These are phyloP conservation scores for Mycena belliarum DNA, from an alignment of 768 basidiomycete species.

Conservation along the genomic window DNA sequence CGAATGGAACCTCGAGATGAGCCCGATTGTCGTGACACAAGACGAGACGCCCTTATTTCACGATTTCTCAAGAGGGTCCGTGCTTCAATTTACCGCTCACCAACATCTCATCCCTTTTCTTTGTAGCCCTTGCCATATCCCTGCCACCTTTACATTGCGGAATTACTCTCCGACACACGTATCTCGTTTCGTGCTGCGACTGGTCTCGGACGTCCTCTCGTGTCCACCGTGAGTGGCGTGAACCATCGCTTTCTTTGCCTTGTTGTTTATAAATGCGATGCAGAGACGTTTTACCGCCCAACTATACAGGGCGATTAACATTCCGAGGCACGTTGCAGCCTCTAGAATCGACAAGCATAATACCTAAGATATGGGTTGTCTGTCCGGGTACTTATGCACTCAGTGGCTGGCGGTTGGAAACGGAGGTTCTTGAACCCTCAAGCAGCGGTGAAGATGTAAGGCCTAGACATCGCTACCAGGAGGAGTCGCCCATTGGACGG, in stretches of 20 bases:
- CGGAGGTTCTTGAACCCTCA: constrained; percentile 51
- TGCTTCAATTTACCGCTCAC: constrained; percentile 15
- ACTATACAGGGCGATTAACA: constrained; percentile 67
- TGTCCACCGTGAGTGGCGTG: constrained; percentile 19
- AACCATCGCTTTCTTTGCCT: not conserved
- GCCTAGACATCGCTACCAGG: constrained; percentile 37
- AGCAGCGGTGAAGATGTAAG: constrained; percentile 14
- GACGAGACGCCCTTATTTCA: constrained; percentile 49
- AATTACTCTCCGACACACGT: constrained; percentile 73
- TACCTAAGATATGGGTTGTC: constrained; percentile 57
- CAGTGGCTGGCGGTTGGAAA: constrained; percentile 69
- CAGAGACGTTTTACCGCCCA: constrained; percentile 50
- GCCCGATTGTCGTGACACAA: constrained; percentile 63
- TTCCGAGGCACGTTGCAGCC: constrained; percentile 63
- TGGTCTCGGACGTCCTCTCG: constrained; percentile 33
- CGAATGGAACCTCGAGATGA: constrained; percentile 79
- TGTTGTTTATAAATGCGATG: not conserved
- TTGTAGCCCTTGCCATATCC: constrained; percentile 55
- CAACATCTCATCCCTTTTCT: not conserved
- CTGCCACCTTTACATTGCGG: constrained; percentile 57
- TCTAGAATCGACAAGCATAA: constrained; percentile 41
- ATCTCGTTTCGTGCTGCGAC: constrained; percentile 56
- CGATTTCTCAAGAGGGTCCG: constrained; percentile 74
- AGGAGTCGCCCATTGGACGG: constrained; percentile 28
- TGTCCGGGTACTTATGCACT: constrained; percentile 67